phyloP scores from a whole-genome alignment of 495 filamentous ascomycete genomes.

The Cetradonia linearis region DNA sequence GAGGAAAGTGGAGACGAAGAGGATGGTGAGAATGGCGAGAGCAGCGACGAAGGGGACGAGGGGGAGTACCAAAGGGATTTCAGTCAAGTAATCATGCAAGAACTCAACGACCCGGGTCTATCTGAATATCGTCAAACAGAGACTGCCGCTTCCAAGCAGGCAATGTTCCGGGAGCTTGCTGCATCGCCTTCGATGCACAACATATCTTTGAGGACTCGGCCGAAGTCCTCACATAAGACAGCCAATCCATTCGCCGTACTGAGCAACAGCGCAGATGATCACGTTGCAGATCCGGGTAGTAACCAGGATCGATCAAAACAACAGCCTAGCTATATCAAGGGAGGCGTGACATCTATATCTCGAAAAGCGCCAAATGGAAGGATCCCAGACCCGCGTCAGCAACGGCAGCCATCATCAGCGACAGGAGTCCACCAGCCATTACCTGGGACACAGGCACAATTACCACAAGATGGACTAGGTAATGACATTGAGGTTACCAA shows the following conservation, averaged over 20 bases:
- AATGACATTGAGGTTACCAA: not conserved
- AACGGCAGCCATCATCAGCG: not conserved
- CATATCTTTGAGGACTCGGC: not conserved
- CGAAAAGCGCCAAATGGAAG: not conserved
- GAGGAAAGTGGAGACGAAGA: constrained; percentile 25
- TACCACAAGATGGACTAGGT: not conserved
- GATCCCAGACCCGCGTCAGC: not conserved
- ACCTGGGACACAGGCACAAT: not conserved
- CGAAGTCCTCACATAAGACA: not conserved
- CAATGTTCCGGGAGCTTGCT: not conserved
- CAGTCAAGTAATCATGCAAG: not conserved
- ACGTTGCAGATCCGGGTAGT: not conserved
- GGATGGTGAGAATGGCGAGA: not conserved
- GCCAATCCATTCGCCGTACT: not conserved
- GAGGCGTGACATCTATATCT: not conserved
- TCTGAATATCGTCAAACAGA: not conserved
- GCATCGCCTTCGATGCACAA: not conserved
- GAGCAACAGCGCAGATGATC: not conserved
- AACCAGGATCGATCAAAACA: not conserved
- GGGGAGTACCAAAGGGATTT: not conserved
- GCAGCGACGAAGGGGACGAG: not conserved
- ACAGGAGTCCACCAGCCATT: not conserved
- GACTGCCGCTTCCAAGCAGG: not conserved
- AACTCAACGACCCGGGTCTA: not conserved
- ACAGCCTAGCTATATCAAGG: not conserved